phyloP scores from a whole-genome alignment of 352 stramenopile species.

The Globisporangium takayamanum region DNA sequence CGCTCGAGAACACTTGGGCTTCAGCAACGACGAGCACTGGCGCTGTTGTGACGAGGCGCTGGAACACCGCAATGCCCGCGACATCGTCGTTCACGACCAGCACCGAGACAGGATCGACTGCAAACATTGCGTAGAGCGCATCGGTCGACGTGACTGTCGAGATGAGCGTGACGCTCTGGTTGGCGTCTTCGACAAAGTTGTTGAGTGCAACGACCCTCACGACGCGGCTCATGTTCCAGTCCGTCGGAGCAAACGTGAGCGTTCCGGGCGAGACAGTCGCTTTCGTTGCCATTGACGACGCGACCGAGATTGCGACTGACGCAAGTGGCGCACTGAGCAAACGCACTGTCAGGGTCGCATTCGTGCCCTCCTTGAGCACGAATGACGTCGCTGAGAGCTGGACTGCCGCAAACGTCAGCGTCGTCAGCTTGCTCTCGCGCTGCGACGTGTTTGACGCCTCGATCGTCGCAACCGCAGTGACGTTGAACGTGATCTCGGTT shows the following conservation, averaged over 20 bases:
- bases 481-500: conserved; percentile 25
- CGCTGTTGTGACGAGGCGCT: conserved; percentile 24
- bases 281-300: conserved; percentile 22
- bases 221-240: conserved; percentile 28
- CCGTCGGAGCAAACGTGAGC: conserved; percentile 21
- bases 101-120: conserved; percentile 20
- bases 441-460: conserved; percentile 32
- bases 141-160: conserved; percentile 28
- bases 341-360: conserved; percentile 16
- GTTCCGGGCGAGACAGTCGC: conserved; percentile 18
- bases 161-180: conserved; percentile 19
- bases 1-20: conserved; percentile 31
- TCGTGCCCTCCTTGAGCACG: conserved; percentile 32
- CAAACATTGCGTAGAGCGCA: conserved; percentile 22
- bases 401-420: conserved; percentile 29
- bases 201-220: conserved; percentile 38
- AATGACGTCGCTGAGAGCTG: conserved; percentile 32
- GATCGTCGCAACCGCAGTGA: conserved; percentile 27
- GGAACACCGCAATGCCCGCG: conserved; percentile 38
- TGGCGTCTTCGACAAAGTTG: conserved; percentile 46
- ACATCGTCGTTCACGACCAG: conserved; percentile 49
- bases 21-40: conserved; percentile 45
- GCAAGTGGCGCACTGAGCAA: conserved; percentile 35
- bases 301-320: conserved; percentile 28
- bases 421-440: conserved; percentile 17